A percentile compares a stretch with the other conserved stretches of the same genome.
Evolutionary conservation across 805 yeast genomes (phyloP).

Genomic region (Grigorovia transvaalensis): DNA sequence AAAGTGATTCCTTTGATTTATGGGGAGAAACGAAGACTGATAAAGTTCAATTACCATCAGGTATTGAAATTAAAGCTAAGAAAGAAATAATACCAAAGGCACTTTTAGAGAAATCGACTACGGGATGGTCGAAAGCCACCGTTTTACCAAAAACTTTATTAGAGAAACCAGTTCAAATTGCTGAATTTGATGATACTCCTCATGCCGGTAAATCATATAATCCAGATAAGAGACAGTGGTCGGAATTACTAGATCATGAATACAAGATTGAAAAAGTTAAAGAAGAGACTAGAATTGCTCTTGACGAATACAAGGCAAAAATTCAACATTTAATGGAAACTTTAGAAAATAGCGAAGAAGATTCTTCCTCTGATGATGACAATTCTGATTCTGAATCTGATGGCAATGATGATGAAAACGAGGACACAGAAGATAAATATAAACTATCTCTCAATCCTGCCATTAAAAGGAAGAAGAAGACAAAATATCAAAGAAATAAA

Average conservation of each 20-base stretch:
- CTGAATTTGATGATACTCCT: conserved; percentile 43
- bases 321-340: conserved; percentile 57
- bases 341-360: conserved; percentile 49
- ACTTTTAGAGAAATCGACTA: conserved; percentile 31
- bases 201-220: conserved; percentile 86
- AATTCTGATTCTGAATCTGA: conserved; percentile 30
- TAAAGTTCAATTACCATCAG: conserved; percentile 13
- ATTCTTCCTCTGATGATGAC: conserved; percentile 28
- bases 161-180: conserved; percentile 43
- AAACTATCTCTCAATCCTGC: conserved; percentile 64
- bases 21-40: conserved; percentile 43
- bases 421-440: conserved; percentile 25
- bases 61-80: conserved; percentile 17
- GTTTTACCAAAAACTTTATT: conserved; percentile 45
- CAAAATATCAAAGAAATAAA: conserved; percentile 65
- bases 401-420: conserved; percentile 26
- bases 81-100: conserved; percentile 31
- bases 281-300: conserved; percentile 52
- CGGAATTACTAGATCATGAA: conserved; percentile 55
- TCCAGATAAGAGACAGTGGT: conserved; percentile 82
- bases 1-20: conserved; percentile 46
- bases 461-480: conserved; percentile 58
- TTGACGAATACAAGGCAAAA: conserved; percentile 52
- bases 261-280: conserved; percentile 51
- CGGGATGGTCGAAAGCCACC: conserved; percentile 44